Evolutionary conservation across 148 eudicot species (phyloP), one percentile per base, ranked within the genome.

Genomic region (Nepenthes gracilis): DNA sequence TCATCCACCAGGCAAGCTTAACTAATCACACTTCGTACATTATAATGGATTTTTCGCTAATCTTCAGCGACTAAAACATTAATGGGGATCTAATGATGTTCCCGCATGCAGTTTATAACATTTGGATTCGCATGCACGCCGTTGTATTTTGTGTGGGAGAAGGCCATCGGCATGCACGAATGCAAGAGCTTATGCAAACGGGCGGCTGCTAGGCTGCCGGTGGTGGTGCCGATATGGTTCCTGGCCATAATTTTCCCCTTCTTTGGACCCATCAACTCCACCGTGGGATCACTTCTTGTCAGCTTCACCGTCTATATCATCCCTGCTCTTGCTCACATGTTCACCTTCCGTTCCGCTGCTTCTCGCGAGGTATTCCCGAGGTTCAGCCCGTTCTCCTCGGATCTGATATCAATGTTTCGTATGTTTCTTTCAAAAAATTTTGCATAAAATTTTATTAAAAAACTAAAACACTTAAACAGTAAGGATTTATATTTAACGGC

Each of bases 231-330:
- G 32, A 62, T 62, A 9, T 62, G 64, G 56, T 62, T 62, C 55
- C 7, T 62, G 43, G 64, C 64, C 43, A 62, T 62, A 5, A 51
- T 62, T 5, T 62, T 62, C 43, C 64, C 64, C 2, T 62, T 62
- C 64, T 62, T 62, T 14, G 64, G 64, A 1, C 64, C 64, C 12
- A 62, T 62, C 33, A 62, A 62, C 43, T 62, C 64, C 43, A 49
- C 64, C 33, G 64, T 62, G 1, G 64, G 64, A 10, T 62, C 64
- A 5, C 55, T 62, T 35, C 64, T 62, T 12, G 64, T 50, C 40
- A 62, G 64, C 55, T 62, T 62, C 55, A 62, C 64, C 55, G 64
- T 62, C 55, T 62, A 62, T 36, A 62, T 62, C 40, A 62, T 62
- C 64, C 64, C 64, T 0, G 64, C 64, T 43, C 54, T 62, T 1